Evolutionary conservation across 2,329 filamentous ascomycete species (phyloP).

Genomic region (Colletotrichum lindemuthianum): DNA sequence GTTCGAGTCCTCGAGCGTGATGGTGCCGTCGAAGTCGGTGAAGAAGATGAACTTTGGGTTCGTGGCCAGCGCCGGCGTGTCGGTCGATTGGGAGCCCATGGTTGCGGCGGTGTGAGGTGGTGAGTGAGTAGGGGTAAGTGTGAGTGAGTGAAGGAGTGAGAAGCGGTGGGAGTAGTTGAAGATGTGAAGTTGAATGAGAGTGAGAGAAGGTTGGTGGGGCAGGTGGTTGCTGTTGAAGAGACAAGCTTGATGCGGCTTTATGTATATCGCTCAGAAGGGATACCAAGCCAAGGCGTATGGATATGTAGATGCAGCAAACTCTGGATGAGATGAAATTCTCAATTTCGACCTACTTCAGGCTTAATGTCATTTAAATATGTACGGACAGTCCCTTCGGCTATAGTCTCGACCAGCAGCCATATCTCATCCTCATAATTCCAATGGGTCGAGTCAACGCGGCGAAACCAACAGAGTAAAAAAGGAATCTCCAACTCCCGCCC

Average conservation of each 20-base stretch:
- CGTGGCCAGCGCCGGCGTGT: slow-evolving; percentile 68
- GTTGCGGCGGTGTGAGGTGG: slow-evolving; percentile 35
- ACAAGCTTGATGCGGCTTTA: slow-evolving; percentile 9
- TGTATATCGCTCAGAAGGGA: slow-evolving; percentile 3
- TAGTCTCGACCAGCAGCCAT: too few species aligned
- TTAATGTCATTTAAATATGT: too few species aligned
- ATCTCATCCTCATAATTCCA: too few species aligned
- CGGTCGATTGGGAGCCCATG: slow-evolving; percentile 54
- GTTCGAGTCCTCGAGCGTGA: slow-evolving; percentile 77
- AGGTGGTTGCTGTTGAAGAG: slow-evolving; percentile 9
- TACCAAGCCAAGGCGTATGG: slow-evolving; percentile 19
- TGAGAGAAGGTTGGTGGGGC: slow-evolving; percentile 3
- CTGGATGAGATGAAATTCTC: slow-evolving; percentile 3
- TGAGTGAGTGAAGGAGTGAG: slow-evolving; percentile 1
- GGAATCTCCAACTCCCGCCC: background rate
- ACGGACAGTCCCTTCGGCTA: too few species aligned
- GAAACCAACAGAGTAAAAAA: background rate
- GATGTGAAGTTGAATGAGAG: slow-evolving; percentile 7
- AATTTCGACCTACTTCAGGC: background rate
- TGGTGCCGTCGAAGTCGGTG: slow-evolving; percentile 98
- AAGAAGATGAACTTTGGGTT: slow-evolving; percentile 96
- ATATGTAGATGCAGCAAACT: slow-evolving; percentile 1
- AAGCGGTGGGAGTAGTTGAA: background rate
- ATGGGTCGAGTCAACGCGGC: background rate
- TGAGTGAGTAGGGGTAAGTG: background rate